A percentile compares a stretch with the other conserved stretches of the same genome.
phyloP scores from a whole-genome alignment of 495 filamentous ascomycete genomes.

The Neurospora sp. region DNA sequence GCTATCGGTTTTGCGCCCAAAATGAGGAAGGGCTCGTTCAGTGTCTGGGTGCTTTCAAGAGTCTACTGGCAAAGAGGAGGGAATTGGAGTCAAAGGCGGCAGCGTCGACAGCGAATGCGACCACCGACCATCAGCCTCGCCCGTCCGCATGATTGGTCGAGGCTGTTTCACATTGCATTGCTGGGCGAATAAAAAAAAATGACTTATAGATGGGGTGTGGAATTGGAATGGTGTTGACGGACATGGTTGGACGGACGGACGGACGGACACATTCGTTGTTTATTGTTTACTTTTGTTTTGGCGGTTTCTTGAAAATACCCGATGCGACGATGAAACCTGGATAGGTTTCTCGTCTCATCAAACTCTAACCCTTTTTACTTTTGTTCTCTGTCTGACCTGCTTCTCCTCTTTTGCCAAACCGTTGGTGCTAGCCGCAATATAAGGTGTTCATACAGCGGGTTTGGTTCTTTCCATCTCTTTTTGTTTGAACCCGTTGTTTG shows the following conservation, averaged over 20 bases:
- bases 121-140: neutral
- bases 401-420: neutral
- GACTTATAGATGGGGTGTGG: neutral
- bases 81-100: slow-evolving; percentile 37
- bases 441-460: neutral
- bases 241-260: neutral
- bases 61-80: slow-evolving; percentile 63
- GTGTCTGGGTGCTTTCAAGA: slow-evolving; percentile 86
- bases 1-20: slow-evolving; percentile 72
- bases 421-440: neutral
- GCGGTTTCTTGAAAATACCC: neutral
- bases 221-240: neutral
- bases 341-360: neutral
- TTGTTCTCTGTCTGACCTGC: neutral
- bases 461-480: neutral
- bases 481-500: neutral
- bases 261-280: neutral
- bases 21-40: slow-evolving; percentile 76
- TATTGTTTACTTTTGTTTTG: neutral
- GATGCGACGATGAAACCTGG: neutral
- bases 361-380: neutral
- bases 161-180: neutral
- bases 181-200: neutral
- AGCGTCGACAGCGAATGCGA: slow-evolving; percentile 10
- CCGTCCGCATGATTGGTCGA: neutral